A percentile compares a stretch with the other conserved stretches of the same genome.
These are phyloP conservation scores for Tetracladium setigerum DNA, from an alignment of 495 filamentous ascomycete species.

Conservation along the genomic window DNA sequence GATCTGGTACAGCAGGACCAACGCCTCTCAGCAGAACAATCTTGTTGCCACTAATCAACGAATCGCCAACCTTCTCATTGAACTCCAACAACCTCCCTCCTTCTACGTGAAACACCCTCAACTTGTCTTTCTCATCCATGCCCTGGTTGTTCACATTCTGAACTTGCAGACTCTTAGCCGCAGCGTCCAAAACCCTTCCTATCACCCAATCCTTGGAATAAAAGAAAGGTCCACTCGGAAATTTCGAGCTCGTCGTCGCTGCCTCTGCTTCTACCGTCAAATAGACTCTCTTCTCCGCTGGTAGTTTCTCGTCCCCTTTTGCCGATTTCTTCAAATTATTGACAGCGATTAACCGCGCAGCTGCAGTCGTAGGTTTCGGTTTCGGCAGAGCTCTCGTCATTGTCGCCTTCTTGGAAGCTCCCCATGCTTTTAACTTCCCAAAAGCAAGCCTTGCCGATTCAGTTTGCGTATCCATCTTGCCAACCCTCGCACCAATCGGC, in stretches of 20 bases:
- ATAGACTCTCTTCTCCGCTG: conserved; percentile 75
- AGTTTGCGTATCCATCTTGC: conserved; percentile 24
- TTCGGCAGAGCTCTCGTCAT: conserved; percentile 45
- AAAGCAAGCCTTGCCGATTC: conserved; percentile 55
- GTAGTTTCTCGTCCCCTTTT: conserved; percentile 78
- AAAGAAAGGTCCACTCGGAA: conserved; percentile 73
- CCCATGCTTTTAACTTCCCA: conserved; percentile 55
- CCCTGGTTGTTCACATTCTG: conserved; percentile 84
- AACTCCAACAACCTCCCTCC: conserved; percentile 80
- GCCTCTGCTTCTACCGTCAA: conserved; percentile 80
- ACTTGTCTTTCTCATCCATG: conserved; percentile 63
- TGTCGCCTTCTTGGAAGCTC: conserved; percentile 54
- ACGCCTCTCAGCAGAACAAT: conserved; percentile 84
- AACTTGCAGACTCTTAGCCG: conserved; percentile 71
- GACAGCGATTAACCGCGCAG: conserved; percentile 52
- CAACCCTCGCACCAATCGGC: conserved; percentile 48
- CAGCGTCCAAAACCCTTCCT: conserved; percentile 80
- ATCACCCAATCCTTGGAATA: conserved; percentile 84
- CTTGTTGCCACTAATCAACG: conserved; percentile 70
- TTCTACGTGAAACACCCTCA: conserved; percentile 89
- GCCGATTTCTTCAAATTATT: conserved; percentile 76
- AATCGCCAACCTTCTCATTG: conserved; percentile 68
- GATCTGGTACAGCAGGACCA: conserved; percentile 48
- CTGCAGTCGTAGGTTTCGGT: conserved; percentile 49
- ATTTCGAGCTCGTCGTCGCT: conserved; percentile 64